A percentile compares a stretch with the other conserved stretches of the same genome.
Conservation (phyloP, 345 rosid genomes). For the Geranium rotundifolium region DNA sequence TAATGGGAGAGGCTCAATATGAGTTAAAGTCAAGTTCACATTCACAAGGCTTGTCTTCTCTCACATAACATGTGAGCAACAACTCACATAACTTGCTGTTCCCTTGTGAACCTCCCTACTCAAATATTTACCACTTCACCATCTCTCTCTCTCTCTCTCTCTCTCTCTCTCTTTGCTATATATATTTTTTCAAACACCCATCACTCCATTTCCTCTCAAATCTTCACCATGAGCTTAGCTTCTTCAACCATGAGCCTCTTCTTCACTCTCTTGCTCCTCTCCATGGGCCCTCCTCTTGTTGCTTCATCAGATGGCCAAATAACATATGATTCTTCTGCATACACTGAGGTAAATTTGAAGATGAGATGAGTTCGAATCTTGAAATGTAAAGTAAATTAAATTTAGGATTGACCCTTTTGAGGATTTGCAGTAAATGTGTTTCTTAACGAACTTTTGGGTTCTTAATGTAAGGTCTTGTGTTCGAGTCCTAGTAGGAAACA, state of each 20-base stretch:
- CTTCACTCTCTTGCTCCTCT: slow-evolving; percentile 8
- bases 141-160: not conserved
- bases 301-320: slow-evolving; percentile 30
- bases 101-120: not conserved
- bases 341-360: slow-evolving; percentile 41
- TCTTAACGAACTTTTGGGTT: no score
- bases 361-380: no score
- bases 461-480: no score
- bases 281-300: no score
- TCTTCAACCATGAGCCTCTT: not conserved
- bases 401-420: not conserved
- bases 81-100: not conserved
- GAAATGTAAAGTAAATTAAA: not conserved
- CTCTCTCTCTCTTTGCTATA: not conserved
- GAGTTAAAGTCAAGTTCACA: not conserved
- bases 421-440: no score
- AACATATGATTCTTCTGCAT: slow-evolving; percentile 65
- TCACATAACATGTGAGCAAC: not conserved
- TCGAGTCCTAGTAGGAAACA: no score
- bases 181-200: not conserved
- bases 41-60: not conserved
- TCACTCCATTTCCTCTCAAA: not conserved
- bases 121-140: no score
- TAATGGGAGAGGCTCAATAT: no score
- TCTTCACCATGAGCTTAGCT: not conserved